A percentile compares a stretch with the other conserved stretches of the same genome.
These are phyloP conservation scores for Neurospora sp. DNA, from an alignment of 2,329 filamentous ascomycete species.

Conservation along the genomic window DNA sequence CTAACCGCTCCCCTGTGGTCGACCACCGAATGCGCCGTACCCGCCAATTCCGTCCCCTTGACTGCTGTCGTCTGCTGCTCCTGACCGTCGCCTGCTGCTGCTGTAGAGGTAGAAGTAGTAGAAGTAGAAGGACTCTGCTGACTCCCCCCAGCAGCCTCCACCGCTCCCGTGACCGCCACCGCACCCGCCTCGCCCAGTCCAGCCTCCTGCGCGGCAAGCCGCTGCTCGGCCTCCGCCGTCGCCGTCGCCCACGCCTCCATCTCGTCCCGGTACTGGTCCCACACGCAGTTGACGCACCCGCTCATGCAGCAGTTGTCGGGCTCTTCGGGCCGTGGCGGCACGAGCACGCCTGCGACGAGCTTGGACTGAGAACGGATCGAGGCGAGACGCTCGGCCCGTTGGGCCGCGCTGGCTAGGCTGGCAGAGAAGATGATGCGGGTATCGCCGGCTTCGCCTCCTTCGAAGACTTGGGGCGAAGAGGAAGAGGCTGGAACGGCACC, in stretches of 20 bases:
- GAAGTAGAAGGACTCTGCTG: neutral
- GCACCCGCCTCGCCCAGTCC: constrained; percentile 5
- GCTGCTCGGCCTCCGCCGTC: constrained; percentile 51
- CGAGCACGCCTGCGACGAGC: constrained; percentile 65
- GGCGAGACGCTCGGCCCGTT: constrained; percentile 52
- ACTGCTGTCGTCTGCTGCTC: constrained; percentile 1
- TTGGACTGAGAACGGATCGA: constrained; percentile 49
- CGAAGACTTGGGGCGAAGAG: neutral
- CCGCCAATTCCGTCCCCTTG: constrained; percentile 21
- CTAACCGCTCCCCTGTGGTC: constrained; percentile 34
- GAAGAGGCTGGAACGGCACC: neutral
- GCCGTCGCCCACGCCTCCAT: constrained; percentile 77
- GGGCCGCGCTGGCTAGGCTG: constrained; percentile 62
- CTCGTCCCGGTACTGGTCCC: constrained; percentile 85
- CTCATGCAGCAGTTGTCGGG: constrained; percentile 99
- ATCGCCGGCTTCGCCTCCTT: constrained; percentile 8
- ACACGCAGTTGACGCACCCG: constrained; percentile 95
- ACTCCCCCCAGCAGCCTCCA: constrained; percentile 4
- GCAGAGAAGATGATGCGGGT: constrained; percentile 67
- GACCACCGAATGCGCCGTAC: constrained; percentile 32
- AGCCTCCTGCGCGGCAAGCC: constrained; percentile 31
- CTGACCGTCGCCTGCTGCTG: neutral
- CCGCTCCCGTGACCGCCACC: constrained; percentile 10
- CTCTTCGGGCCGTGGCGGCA: constrained; percentile 78
- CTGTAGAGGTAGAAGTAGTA: neutral